Percentiles rank a stretch among this genome's conserved stretches.
Evolutionary conservation across 1,284 basidiomycete genomes (phyloP).

Genomic region (Cutaneotrichosporon dermatis): DNA sequence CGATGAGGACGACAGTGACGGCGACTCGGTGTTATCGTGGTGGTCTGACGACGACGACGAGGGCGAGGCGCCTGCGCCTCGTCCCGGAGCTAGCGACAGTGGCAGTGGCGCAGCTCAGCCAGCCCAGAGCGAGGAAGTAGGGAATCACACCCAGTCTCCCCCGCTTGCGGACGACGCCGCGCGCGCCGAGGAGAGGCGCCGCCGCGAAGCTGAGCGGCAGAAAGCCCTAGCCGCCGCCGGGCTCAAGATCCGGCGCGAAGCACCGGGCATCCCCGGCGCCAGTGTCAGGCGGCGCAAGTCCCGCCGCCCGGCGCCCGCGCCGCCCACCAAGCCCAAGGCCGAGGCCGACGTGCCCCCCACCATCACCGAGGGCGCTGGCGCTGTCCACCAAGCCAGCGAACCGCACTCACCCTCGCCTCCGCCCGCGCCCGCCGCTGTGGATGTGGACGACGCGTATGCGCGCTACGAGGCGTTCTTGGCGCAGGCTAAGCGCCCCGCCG

Average conservation of each 20-base stretch:
- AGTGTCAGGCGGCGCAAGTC: slow-evolving; percentile 42
- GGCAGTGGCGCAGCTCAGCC: no score
- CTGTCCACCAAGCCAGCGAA: not conserved
- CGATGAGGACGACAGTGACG: slow-evolving; percentile 34
- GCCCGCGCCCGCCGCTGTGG: slow-evolving; percentile 2
- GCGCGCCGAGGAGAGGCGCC: slow-evolving; percentile 57
- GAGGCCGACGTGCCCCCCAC: not conserved
- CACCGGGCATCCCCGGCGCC: slow-evolving; percentile 26
- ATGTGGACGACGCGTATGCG: slow-evolving; percentile 82
- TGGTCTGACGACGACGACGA: slow-evolving; percentile 46
- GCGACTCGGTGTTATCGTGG: slow-evolving; percentile 31
- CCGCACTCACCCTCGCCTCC: not conserved
- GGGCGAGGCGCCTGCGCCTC: not conserved
- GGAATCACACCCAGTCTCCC: slow-evolving; percentile 47
- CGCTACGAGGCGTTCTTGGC: slow-evolving; percentile 73
- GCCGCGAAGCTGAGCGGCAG: slow-evolving; percentile 69
- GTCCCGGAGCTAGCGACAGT: no score
- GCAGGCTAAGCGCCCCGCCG: slow-evolving; percentile 37
- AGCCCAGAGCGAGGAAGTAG: slow-evolving; percentile 17
- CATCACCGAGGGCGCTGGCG: not conserved
- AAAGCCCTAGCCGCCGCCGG: slow-evolving; percentile 83
- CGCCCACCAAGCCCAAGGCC: not conserved
- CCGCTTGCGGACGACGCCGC: slow-evolving; percentile 50
- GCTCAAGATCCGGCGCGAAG: slow-evolving; percentile 58
- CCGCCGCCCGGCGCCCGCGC: slow-evolving; percentile 9